A percentile compares a stretch with the other conserved stretches of the same genome.
Conservation (phyloP, 768 basidiomycete species). For the Naganishia friedmannii region DNA sequence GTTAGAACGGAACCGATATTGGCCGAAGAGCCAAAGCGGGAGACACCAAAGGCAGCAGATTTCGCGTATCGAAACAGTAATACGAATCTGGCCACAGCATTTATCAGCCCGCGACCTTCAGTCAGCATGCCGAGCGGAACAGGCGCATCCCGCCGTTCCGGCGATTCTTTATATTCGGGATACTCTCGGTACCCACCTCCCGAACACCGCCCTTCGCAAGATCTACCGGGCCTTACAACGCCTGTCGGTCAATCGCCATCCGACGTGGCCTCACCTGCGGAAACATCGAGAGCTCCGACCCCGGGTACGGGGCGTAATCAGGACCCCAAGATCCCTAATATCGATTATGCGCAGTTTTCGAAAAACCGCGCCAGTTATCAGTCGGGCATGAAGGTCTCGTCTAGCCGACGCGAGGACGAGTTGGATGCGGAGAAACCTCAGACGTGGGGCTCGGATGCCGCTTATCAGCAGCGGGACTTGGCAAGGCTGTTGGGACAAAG, state of each 20-base stretch:
- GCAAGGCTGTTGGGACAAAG: slow-evolving; percentile 13
- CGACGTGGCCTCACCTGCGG: neutral
- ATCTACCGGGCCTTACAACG: neutral
- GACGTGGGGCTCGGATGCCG: neutral
- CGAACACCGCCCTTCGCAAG: neutral
- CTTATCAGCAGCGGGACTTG: slow-evolving; percentile 12
- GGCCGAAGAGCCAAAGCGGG: neutral
- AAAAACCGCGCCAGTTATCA: neutral
- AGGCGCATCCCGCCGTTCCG: neutral
- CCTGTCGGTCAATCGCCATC: neutral
- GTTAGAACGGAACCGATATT: neutral
- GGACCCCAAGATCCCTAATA: slow-evolving; percentile 14
- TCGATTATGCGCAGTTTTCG: neutral
- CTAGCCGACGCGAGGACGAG: neutral
- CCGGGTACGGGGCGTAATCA: neutral
- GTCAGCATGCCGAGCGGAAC: neutral
- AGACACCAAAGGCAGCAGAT: neutral
- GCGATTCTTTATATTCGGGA: neutral
- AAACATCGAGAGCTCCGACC: neutral
- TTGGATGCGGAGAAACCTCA: neutral
- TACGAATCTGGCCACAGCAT: neutral
- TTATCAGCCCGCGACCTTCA: neutral
- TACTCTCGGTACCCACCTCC: neutral
- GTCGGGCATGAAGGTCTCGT: slow-evolving; percentile 8
- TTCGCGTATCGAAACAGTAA: neutral